Evolutionary conservation across 192 early-diverging fungal species (phyloP), one percentile per base, ranked within the genome.

Genomic region (Podila horticola): DNA sequence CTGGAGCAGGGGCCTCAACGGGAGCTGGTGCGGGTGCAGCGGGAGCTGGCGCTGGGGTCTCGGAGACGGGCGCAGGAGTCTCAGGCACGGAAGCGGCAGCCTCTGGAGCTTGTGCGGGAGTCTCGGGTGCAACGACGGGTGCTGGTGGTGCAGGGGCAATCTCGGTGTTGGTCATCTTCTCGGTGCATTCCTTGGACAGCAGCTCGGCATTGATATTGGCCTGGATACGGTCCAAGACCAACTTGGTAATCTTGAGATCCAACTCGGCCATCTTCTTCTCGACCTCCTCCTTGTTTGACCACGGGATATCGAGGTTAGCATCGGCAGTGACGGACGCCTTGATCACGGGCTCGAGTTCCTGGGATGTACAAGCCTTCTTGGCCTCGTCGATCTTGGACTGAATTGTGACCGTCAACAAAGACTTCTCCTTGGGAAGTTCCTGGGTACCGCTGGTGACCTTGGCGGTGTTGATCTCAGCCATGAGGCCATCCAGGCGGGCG

Each of bases 91-190:
- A 12, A 7, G 59, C 15, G 0, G 59, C 30, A 19, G 59, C 15
- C 29, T 60, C 28, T 31, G 58, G 45, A 8, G 34, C 13, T 30
- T 29, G 58, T 8, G 58, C 26, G 36, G 30, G 26, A 33, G 59
- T 20, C 19, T n/a, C 62, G 24, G n/a, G 33, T 6, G 34, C n/a
- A 29, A 29, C 59, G 41, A 41, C 59, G 1, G 68, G 67, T 1
- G 38, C 67, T 1, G 55, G 9, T 17, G 52, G 33, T 6, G 58
- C 15, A 2, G 33, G 69, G 1, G 50, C 50, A 33, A 81, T 71
- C 29, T 69, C 66, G 1, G 71, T 73, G 26, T 69, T 64, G 67
- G 71, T 81, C 77, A 81, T 81, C 45, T 69, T 81, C 58, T 81
- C 77, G 20, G 71, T 65, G 49, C 70, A 69, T 62, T 81, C 77